Base-by-base conservation (phyloP, 139 green algal species). In the Chlorella sp. region DNA sequence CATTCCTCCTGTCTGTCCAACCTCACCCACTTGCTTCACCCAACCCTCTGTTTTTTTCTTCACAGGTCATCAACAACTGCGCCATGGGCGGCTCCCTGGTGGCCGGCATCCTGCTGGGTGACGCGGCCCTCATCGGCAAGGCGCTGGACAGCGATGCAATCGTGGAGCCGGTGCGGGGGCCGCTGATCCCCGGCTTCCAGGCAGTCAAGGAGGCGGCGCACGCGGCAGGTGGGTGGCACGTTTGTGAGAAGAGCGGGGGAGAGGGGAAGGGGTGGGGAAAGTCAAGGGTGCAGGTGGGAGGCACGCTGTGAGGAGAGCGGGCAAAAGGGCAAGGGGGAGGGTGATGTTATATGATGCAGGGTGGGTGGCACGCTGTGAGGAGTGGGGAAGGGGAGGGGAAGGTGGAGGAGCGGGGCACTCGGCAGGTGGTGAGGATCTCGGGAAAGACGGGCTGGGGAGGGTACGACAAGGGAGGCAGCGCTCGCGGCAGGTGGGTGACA, bases 181-280 rank as follows among this genome's bases (percentile, higher is more conserved):
- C 97, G 0, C 92, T 99, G 48, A 99, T 99, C 84, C 98, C 98
- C 1, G 98, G 98, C 76, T 97, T 99, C 91, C 37, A 91, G 39
- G 96, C 93, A 3, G 98, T 99, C 28, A 99, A 99, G 91, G 92
- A 91, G 48, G 97, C 97, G 68, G 98, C 98, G 53, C 97, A 21
- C 24, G 60, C 48, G 9, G 85, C n/a, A 34, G 68, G 32, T 48
- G 36, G 68, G 14, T 3, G 30, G 42, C 60, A 14, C 18, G 60
- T 18, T 68, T 14, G 60, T 68, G 60, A 18, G 60, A 68, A n/a
- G n/a, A n/a, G n/a, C n/a, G n/a, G n/a, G n/a, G 71, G 7, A 28
- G 19, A 14, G 48, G 32, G 24, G 66, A 28, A 14, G 66, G 24
- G 66, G 11, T 18, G 24, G 73, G 73, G 32, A 16, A 28, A 3